Conservation (phyloP, 169 alveolate species). For the Plasmodium yoelii region DNA sequence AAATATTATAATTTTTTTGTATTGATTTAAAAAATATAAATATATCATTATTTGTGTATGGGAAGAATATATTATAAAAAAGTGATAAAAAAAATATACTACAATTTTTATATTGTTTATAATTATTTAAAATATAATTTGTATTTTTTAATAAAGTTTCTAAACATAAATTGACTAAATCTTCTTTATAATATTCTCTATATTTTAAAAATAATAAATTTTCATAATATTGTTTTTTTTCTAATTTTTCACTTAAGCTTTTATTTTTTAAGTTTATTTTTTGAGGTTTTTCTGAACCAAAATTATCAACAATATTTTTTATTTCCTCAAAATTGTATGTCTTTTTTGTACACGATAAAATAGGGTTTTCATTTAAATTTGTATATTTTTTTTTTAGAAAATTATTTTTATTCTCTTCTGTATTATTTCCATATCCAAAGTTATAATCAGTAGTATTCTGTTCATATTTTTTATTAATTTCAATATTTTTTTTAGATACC, state of each 20-base stretch:
- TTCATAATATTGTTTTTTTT: constrained; percentile 64
- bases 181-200: constrained; percentile 74
- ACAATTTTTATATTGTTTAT: constrained; percentile 69
- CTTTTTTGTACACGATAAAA: too few relatives aligned
- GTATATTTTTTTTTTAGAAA: background rate
- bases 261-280: constrained; percentile 18
- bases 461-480: background rate
- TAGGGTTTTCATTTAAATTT: background rate
- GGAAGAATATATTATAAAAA: constrained; percentile 61
- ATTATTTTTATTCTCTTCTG: background rate
- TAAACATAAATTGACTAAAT: constrained; percentile 43
- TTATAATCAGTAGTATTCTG: background rate
- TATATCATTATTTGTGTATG: constrained; percentile 45
- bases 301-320: constrained; percentile 45
- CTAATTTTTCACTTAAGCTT: constrained; percentile 29
- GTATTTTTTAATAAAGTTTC: constrained; percentile 62
- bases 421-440: constrained; percentile 1
- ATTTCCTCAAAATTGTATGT: constrained; percentile 15
- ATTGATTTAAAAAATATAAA: constrained; percentile 36
- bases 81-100: constrained; percentile 53
- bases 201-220: constrained; percentile 55
- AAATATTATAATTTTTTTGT: constrained; percentile 27
- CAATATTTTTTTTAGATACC: background rate
- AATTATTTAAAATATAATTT: constrained; percentile 61
- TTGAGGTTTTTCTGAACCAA: constrained; percentile 8